These are phyloP conservation scores for Starmerella sp. DNA, from an alignment of 805 yeast genomes.

Conservation along the genomic window DNA sequence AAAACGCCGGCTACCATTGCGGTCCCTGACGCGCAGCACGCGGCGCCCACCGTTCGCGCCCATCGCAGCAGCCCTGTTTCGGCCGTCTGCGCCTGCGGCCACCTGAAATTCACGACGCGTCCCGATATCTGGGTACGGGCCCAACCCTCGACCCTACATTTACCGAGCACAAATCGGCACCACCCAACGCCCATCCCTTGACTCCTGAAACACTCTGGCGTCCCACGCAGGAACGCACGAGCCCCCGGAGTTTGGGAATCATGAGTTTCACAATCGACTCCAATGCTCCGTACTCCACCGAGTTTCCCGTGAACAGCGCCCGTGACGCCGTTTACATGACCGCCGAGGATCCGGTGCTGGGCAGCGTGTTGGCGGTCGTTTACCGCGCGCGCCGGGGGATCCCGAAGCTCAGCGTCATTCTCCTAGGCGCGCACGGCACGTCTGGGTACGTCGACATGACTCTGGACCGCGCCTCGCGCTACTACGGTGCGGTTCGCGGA, in stretches of 20 bases:
- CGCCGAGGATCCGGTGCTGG: constrained; percentile 29
- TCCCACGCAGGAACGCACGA: background rate
- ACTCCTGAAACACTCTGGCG: background rate
- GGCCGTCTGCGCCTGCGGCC: too few relatives aligned
- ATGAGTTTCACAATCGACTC: constrained; percentile 25
- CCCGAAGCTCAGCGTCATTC: constrained; percentile 25
- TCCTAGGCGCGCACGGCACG: constrained; percentile 45
- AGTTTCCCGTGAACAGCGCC: constrained; percentile 20
- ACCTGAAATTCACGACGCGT: background rate
- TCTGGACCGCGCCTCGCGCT: constrained; percentile 49
- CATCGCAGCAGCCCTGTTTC: too few relatives aligned
- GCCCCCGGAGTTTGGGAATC: background rate
- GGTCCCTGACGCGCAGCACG: too few relatives aligned
- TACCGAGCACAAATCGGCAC: background rate
- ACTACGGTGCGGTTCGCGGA: constrained; percentile 69
- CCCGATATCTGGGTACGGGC: background rate
- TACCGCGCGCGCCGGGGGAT: constrained; percentile 23
- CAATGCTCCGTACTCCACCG: constrained; percentile 28
- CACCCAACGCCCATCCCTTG: background rate
- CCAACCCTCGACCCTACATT: background rate
- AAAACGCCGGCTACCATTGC: too few relatives aligned
- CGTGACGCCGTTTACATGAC: constrained; percentile 31
- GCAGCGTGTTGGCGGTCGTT: constrained; percentile 28
- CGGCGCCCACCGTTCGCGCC: too few relatives aligned
- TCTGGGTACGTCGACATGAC: constrained; percentile 49